Evolutionary conservation across 1,284 basidiomycete genomes (phyloP).

Genomic region (Ceratobasidium sp.): DNA sequence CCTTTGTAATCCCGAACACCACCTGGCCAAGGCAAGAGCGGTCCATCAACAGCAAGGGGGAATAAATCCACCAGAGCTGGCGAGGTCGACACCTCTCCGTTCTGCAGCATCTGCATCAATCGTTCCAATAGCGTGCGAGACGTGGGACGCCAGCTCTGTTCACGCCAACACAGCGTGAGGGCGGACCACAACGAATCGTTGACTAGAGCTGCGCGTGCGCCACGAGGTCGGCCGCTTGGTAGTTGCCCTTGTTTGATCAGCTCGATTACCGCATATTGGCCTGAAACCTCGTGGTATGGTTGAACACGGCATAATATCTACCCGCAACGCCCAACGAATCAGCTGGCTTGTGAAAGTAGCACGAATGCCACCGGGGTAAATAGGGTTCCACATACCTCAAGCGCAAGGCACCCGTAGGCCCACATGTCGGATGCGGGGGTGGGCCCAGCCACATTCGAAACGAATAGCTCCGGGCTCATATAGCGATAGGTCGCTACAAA

Average conservation of each 20-base stretch:
- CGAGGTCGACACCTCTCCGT: conserved; percentile 21
- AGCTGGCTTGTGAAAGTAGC: neutral
- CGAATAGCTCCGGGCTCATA: conserved; percentile 42
- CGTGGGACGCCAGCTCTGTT: conserved; percentile 36
- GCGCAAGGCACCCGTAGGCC: conserved; percentile 38
- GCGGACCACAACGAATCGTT: conserved; percentile 32
- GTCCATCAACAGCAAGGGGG: neutral
- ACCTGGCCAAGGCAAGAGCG: conserved; percentile 14
- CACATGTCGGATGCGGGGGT: conserved; percentile 41
- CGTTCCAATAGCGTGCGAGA: conserved; percentile 23
- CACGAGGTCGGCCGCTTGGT: conserved; percentile 37
- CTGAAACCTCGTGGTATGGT: conserved; percentile 21
- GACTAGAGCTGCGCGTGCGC: conserved; percentile 16
- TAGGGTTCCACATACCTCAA: conserved; percentile 15
- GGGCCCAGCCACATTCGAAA: neutral
- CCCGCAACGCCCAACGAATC: neutral
- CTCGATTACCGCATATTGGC: conserved; percentile 7
- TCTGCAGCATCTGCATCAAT: conserved; percentile 26
- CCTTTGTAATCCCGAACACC: neutral
- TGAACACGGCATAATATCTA: conserved; percentile 40
- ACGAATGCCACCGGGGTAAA: neutral
- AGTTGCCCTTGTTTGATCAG: conserved; percentile 25
- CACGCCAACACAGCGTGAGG: conserved; percentile 27
- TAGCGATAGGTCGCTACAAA: conserved; percentile 34
- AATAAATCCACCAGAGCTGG: conserved; percentile 8